phyloP scores from a whole-genome alignment of 2,329 filamentous ascomycete genomes.

The Arthrobotrys sinensis region DNA sequence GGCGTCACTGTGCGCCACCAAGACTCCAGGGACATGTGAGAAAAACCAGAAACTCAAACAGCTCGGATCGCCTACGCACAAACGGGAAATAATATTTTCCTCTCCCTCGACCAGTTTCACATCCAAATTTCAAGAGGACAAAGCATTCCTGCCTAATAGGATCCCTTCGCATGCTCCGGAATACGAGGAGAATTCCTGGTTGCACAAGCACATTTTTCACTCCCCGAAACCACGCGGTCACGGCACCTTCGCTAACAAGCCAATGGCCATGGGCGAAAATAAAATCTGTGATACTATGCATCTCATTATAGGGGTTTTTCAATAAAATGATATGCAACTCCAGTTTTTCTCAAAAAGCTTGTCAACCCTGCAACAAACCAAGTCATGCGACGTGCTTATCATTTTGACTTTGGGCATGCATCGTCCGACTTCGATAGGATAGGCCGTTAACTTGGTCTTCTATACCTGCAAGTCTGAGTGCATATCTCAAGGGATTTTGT shows the following conservation, averaged over 20 bases:
- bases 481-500: constrained; percentile 11
- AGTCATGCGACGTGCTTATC: constrained; percentile 45
- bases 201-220: constrained; percentile 17
- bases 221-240: constrained; percentile 29
- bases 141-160: constrained; percentile 42
- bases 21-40: constrained; percentile 54
- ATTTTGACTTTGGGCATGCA: constrained; percentile 15
- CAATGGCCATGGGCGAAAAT: constrained; percentile 12
- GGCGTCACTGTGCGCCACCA: constrained; percentile 49
- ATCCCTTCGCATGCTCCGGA: constrained; percentile 9
- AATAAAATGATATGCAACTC: constrained; percentile 32
- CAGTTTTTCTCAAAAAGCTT: constrained; percentile 37
- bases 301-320: constrained; percentile 22
- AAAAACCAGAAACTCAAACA: constrained; percentile 43
- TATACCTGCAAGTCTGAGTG: constrained; percentile 7
- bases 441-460: constrained; percentile 2
- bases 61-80: constrained; percentile 38
- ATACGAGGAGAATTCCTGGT: constrained; percentile 26
- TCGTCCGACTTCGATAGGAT: constrained; percentile 19
- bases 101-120: constrained; percentile 30
- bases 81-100: constrained; percentile 22
- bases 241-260: constrained; percentile 25
- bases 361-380: constrained; percentile 25
- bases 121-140: not conserved
- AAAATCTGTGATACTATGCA: constrained; percentile 29